Evolutionary conservation across 1,284 basidiomycete genomes (phyloP), one percentile per base, ranked within the genome.

Genomic region (Ceratobasidium sp.): DNA sequence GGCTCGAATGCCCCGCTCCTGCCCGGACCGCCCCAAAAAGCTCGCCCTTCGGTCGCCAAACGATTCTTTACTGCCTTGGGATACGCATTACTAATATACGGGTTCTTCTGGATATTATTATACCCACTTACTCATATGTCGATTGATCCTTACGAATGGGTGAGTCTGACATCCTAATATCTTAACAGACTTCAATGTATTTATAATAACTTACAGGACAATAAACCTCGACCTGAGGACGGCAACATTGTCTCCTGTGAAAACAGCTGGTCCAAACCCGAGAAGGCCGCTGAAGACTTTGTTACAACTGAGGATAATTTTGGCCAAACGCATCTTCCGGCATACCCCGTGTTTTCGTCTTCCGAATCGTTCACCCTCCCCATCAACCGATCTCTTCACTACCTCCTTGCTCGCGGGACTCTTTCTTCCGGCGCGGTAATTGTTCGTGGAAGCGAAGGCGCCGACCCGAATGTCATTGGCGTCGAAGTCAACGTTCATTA

Each of bases 11-110:
- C 55, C 14, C 67, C 67, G 32, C 46, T 71, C n/a, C 23, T 71
- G 35, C 67, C 67, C n/a, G 67, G 67, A 38, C 67, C 67, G 28
- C 55, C 26, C n/a, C 67, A 59, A 49, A 71, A 71, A 44, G 43
- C 67, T 14, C 67, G 67, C 2, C 32, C 43, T 30, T n/a, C 44
- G 43, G 67, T 58, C 32, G 44, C 67, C n/a, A 71, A 46, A 46
- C 43, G 67, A 21, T 71, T 71, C 28, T 71, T 44, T 23, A 58
- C 44, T 18, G 67, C 67, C 4, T 59, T 71, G 32, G 30, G n/a
- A 16, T 8, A 49, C 23, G 67, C 55, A 3, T 13, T 59, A 11
- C 7, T 71, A 8, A 59, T 71, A 46, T 18, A 59, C 14, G 23
- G 58, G 16, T 18, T 16, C 14, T 47, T 71, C 14, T 46, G 41